Percentiles rank a stretch among this genome's conserved stretches.
Conservation (phyloP, 139 green algal species). For the Ettlia oleoabundans region DNA sequence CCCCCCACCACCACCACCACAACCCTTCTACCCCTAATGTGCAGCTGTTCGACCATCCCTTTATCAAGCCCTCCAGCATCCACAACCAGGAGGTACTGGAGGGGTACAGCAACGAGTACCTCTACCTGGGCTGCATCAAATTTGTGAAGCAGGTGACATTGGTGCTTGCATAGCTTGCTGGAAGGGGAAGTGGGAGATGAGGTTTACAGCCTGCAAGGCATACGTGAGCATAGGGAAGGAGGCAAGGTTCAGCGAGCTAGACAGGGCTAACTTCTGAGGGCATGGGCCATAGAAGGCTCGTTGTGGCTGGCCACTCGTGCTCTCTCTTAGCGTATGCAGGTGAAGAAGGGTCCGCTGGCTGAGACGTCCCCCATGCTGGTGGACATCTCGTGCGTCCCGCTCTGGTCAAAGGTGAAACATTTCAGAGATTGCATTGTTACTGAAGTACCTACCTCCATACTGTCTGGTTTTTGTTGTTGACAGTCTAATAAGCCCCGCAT, state of each 20-base stretch:
- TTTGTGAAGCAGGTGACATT: constrained; percentile 80
- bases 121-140: constrained; percentile 86
- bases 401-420: constrained; percentile 94
- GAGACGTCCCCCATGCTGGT: constrained; percentile 97
- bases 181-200: not conserved
- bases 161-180: not conserved
- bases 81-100: constrained; percentile 79
- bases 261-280: not conserved
- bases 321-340: constrained; percentile 47
- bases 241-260: no score
- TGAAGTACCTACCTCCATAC: no score
- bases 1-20: no score
- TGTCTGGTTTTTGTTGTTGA: no score
- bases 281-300: not conserved
- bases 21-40: not conserved
- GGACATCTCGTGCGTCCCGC: constrained; percentile 90
- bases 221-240: no score
- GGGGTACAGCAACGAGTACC: constrained; percentile 75
- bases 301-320: not conserved
- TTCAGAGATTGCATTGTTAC: no score
- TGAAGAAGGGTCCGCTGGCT: constrained; percentile 93
- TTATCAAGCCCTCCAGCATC: constrained; percentile 84
- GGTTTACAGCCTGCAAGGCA: not conserved
- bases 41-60: constrained; percentile 83
- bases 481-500: no score